These are phyloP conservation scores for Hypericum perforatum DNA, from an alignment of 345 rosid genomes.

Conservation along the genomic window DNA sequence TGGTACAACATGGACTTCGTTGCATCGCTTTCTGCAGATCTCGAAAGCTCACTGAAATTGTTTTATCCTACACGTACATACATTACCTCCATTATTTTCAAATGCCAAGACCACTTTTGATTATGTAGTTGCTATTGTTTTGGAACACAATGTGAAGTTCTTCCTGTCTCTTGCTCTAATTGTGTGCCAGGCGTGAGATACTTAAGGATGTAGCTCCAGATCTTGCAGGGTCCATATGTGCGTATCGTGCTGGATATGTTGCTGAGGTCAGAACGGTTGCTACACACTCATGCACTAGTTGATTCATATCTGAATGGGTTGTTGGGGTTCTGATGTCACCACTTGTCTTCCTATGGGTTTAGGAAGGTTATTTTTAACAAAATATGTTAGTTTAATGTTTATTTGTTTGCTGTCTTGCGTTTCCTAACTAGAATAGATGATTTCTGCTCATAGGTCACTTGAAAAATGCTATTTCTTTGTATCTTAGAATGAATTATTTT, in stretches of 20 bases:
- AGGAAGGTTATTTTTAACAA: too few species aligned
- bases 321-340: background rate
- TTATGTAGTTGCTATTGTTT: background rate
- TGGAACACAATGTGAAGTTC: constrained; percentile 8
- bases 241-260: constrained; percentile 87
- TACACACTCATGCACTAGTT: background rate
- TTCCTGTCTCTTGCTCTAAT: constrained; percentile 8
- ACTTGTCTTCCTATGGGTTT: background rate
- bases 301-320: background rate
- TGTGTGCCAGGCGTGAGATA: constrained; percentile 55
- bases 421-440: too few species aligned
- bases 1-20: constrained; percentile 93
- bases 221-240: constrained; percentile 54
- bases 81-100: constrained; percentile 7
- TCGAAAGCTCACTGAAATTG: constrained; percentile 88
- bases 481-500: too few species aligned
- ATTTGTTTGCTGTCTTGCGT: too few species aligned
- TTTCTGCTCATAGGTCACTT: too few species aligned
- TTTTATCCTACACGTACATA: constrained; percentile 72
- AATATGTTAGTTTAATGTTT: too few species aligned
- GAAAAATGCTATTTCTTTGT: too few species aligned
- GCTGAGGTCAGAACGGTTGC: constrained; percentile 46
- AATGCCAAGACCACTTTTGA: background rate
- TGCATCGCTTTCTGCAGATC: constrained; percentile 91
- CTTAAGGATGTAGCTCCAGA: constrained; percentile 66